Base-by-base conservation (phyloP, 2,329 filamentous ascomycete species). In the Sarocladium strictum region DNA sequence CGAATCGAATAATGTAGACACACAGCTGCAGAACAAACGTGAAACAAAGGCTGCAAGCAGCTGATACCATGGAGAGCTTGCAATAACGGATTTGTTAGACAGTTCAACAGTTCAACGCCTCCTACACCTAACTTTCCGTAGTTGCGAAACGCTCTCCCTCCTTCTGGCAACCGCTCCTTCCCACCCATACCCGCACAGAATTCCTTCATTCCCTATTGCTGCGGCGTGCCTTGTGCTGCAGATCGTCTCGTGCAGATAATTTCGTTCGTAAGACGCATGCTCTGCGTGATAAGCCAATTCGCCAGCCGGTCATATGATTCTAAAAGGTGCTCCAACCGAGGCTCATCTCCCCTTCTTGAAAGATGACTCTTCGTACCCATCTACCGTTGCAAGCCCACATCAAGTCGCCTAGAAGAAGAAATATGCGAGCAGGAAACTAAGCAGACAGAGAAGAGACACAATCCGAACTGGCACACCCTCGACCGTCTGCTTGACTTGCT, bases 391-490 rank as follows among this genome's bases (percentile, higher is more conserved):
- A 43, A 43, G 43, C n/a, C 24, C 10, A 15, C 19, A n/a, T 47
- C 24, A 47, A 47, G 43, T 24, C 23, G 23, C 54, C 78, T 85
- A 99, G 73, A 99, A 99, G 77, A 99, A 91, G 71, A 97, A 83
- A 74, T 97, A 99, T 54, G 91, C 94, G 63, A 97, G 81, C 66
- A 99, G 73, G 76, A 99, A 99, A 76, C 90, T 92, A 59, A 96
- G 64, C 64, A 99, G 76, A 68, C 92, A 97, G 41, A 99, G 76
- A 21, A 84, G 76, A 21, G 94, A 93, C 43, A 89, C 89, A 58
- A 93, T 82, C 69, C 93, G 87, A 51, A 99, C 83, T 1, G 94
- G 86, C 3, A 99, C 93, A 21, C 94, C 93, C 62, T 91, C 84
- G 61, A 68, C 65, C 6, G 72, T 85, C 68, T 73, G 78, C 66